A percentile compares a stretch with the other conserved stretches of the same genome.
Conservation (phyloP, 2,329 filamentous ascomycete genomes). For the Cytospora leucostoma region DNA sequence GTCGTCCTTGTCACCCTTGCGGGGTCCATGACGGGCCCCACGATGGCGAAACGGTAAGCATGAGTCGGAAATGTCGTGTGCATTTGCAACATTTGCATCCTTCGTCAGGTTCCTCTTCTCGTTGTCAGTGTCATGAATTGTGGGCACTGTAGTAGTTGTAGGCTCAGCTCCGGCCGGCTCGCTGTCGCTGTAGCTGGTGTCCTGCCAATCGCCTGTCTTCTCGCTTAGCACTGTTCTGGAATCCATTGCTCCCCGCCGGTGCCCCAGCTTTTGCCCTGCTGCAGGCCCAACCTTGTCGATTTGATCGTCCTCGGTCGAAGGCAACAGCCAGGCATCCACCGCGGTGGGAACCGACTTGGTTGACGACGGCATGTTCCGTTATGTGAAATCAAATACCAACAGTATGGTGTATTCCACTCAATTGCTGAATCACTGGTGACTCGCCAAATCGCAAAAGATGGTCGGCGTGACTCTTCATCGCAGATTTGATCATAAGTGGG, state of each 20-base stretch:
- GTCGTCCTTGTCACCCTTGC: constrained; percentile 16
- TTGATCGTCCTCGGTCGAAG: neutral
- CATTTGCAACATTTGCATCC: neutral
- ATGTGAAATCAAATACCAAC: neutral
- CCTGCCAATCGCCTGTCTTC: constrained; percentile 17
- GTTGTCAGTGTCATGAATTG: neutral
- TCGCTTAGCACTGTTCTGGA: constrained; percentile 1
- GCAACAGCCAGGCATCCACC: constrained; percentile 4
- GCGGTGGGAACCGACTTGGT: constrained; percentile 7
- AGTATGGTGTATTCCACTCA: neutral
- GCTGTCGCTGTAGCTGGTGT: constrained; percentile 10
- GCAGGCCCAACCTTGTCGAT: neutral
- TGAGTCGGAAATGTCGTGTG: neutral
- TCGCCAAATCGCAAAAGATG: neutral
- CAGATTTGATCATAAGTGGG: constrained; percentile 6
- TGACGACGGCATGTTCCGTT: constrained; percentile 13
- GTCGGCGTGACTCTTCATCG: constrained; percentile 24
- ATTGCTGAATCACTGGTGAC: neutral
- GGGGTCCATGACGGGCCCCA: neutral
- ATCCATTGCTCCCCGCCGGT: constrained; percentile 1
- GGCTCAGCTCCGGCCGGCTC: neutral
- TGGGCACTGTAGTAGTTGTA: neutral
- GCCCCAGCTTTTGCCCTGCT: neutral
- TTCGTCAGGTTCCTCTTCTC: neutral
- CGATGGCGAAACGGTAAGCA: constrained; percentile 7